A percentile compares a stretch with the other conserved stretches of the same genome.
Conservation (phyloP, 345 rosid genomes). For the rapeseed (Brassica napus) region Da-Ae NC_063435.1:28647501-28648000, state of each 20-base stretch:
- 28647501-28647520: not conserved
- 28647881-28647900: slow-evolving; percentile 17
- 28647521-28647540: not conserved
- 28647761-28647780: slow-evolving; percentile 33
- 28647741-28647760: slow-evolving; percentile 18
- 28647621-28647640: not conserved
- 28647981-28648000: slow-evolving; percentile 38
- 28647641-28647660: not conserved
- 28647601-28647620: not conserved
- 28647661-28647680: not conserved
- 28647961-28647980: slow-evolving; percentile 42
- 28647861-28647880: not conserved
- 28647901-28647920: slow-evolving; percentile 8
- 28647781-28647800: not conserved
- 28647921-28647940: slow-evolving; percentile 34
- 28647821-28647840: not conserved
- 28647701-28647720: slow-evolving; percentile 27
- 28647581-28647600: too few relatives aligned
- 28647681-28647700: slow-evolving; percentile 27
- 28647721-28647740: slow-evolving; percentile 21
- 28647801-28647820: not conserved
- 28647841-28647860: not conserved
- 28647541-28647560: too few relatives aligned
- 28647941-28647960: slow-evolving; percentile 46
- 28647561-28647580: not conserved